These are phyloP conservation scores for Hyaloscypha variabilis DNA, from an alignment of 495 filamentous ascomycete genomes.

Conservation along the genomic window DNA sequence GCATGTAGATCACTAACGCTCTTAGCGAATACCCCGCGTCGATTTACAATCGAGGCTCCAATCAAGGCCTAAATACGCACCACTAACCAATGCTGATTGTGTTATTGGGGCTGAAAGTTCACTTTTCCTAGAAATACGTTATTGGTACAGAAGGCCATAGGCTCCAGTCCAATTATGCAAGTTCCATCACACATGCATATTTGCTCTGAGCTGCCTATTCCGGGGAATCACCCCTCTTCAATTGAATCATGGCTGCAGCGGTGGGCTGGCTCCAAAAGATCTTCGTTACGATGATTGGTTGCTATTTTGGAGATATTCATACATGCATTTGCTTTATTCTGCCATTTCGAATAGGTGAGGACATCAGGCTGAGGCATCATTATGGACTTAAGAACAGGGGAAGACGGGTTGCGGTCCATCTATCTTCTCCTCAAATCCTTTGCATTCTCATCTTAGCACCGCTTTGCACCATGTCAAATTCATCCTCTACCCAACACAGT, in stretches of 20 bases:
- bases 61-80: no score
- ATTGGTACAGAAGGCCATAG: no score
- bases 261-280: neutral
- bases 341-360: conserved; percentile 4
- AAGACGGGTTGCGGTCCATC: neutral
- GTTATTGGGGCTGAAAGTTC: no score
- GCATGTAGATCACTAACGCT: no score
- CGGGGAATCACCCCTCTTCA: neutral
- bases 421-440: neutral
- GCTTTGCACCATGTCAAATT: conserved; percentile 9
- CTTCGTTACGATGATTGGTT: neutral
- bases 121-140: no score
- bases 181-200: no score
- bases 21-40: no score
- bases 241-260: neutral
- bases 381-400: neutral
- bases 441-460: conserved; percentile 4
- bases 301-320: conserved; percentile 2
- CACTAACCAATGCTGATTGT: no score
- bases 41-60: no score
- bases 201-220: neutral
- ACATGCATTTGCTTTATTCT: conserved; percentile 1
- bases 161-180: no score
- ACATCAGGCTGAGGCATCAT: conserved; percentile 3
- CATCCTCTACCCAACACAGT: conserved; percentile 11